Conservation (phyloP, 2,329 filamentous ascomycete genomes). For the Clonostachys rosea region DNA sequence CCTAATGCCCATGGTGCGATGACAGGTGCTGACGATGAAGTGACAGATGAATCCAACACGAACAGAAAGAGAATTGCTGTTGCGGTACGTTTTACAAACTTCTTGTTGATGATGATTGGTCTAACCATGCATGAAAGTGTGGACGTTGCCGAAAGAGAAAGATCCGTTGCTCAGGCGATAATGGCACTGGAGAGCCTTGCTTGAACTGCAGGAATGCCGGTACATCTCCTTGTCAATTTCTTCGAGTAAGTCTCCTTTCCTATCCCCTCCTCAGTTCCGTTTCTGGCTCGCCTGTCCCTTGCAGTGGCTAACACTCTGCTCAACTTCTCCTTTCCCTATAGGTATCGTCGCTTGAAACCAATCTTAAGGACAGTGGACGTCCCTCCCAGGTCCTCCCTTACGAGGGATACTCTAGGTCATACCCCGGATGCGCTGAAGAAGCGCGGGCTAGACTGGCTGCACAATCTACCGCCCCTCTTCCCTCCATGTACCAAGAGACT, state of each 20-base stretch:
- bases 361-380: too few species aligned
- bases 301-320: too few species aligned
- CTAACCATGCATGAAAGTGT: constrained; percentile 53
- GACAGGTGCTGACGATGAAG: too few species aligned
- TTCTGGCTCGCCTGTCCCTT: neutral
- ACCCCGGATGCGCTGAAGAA: too few species aligned
- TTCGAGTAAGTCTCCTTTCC: constrained; percentile 57
- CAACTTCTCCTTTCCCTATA: too few species aligned
- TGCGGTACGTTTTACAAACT: constrained; percentile 38
- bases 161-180: constrained; percentile 89
- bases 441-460: too few species aligned
- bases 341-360: too few species aligned
- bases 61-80: constrained; percentile 52
- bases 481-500: neutral
- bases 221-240: constrained; percentile 68
- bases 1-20: too few species aligned
- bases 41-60: too few species aligned
- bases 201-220: constrained; percentile 76
- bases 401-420: too few species aligned
- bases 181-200: constrained; percentile 72
- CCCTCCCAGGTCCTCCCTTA: too few species aligned
- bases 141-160: constrained; percentile 87
- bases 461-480: neutral
- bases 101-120: neutral
- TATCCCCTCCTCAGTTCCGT: neutral